These are phyloP conservation scores for Aphanomyces invadans DNA, from an alignment of 352 stramenopile species.

Conservation along the genomic window DNA sequence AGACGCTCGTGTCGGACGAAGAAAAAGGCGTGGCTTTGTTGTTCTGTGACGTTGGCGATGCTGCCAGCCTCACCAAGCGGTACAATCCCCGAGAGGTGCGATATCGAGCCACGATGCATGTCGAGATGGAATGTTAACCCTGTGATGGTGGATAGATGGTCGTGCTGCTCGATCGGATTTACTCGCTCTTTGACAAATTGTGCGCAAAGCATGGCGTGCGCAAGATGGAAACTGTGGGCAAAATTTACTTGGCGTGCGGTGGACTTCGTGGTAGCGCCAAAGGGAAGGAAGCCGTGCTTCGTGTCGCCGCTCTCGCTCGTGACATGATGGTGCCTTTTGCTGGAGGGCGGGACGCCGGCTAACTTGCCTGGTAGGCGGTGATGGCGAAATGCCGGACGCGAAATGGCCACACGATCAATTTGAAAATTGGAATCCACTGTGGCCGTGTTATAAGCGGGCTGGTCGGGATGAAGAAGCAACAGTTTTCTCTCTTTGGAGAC, in stretches of 20 bases:
- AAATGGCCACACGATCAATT: constrained; percentile 75
- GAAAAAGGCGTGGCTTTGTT: constrained; percentile 83
- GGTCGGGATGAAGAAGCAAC: constrained; percentile 88
- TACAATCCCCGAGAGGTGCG: constrained; percentile 31
- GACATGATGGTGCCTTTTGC: constrained; percentile 46
- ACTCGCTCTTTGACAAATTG: constrained; percentile 88
- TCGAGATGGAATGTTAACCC: neutral
- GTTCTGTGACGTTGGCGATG: constrained; percentile 81
- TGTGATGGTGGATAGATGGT: constrained; percentile 33
- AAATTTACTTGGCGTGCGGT: constrained; percentile 86
- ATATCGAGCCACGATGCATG: neutral
- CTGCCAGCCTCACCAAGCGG: constrained; percentile 64
- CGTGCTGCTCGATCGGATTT: constrained; percentile 82
- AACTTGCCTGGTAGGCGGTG: neutral
- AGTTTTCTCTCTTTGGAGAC: constrained; percentile 92
- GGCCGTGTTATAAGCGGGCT: constrained; percentile 84
- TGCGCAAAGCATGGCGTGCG: constrained; percentile 85
- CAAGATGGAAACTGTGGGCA: constrained; percentile 91
- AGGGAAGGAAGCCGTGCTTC: constrained; percentile 62
- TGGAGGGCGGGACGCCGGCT: neutral
- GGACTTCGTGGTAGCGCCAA: constrained; percentile 79
- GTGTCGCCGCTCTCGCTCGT: constrained; percentile 61
- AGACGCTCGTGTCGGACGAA: constrained; percentile 74
- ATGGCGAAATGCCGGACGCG: constrained; percentile 63
- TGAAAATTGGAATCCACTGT: constrained; percentile 87